Conservation (phyloP, 495 filamentous ascomycete species). For the Aspergillus conjunctus region DNA sequence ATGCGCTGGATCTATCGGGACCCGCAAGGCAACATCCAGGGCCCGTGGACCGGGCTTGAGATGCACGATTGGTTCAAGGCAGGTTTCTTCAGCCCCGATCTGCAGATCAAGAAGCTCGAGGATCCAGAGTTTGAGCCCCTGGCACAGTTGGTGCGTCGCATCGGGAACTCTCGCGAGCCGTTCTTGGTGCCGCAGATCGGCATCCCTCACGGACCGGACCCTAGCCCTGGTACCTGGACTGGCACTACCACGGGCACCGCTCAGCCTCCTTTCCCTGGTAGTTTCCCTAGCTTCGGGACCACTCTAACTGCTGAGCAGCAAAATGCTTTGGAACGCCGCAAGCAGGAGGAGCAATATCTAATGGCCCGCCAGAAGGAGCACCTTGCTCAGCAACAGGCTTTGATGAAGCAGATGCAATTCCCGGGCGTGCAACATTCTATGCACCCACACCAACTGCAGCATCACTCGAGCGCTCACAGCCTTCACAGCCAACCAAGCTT, state of each 20-base stretch:
- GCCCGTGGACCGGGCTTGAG: conserved; percentile 92
- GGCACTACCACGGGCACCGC: conserved; percentile 57
- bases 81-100: conserved; percentile 91
- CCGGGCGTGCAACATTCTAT: conserved; percentile 56
- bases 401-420: conserved; percentile 73
- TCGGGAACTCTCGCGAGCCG: conserved; percentile 95
- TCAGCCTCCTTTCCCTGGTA: conserved; percentile 91
- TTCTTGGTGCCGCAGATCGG: conserved; percentile 97
- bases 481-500: conserved; percentile 95
- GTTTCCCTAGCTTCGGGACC: conserved; percentile 96
- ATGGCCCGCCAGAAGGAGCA: conserved; percentile 95
- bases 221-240: conserved; percentile 41
- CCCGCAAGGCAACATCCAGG: conserved; percentile 87
- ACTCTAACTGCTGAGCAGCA: conserved; percentile 97
- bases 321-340: conserved; percentile 91
- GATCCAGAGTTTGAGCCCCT: conserved; percentile 93
- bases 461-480: conserved; percentile 92
- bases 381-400: conserved; percentile 80
- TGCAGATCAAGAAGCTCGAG: conserved; percentile 91
- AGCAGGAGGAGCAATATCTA: conserved; percentile 96
- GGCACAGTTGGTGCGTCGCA: conserved; percentile 92
- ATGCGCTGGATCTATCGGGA: conserved; percentile 99
- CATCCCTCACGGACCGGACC: conserved; percentile 78
- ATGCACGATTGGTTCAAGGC: conserved; percentile 99
- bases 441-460: conserved; percentile 68